Evolutionary conservation across 2,329 filamentous ascomycete species (phyloP), one percentile per base, ranked within the genome.

Genomic region (Microthyrium microscopicum): DNA sequence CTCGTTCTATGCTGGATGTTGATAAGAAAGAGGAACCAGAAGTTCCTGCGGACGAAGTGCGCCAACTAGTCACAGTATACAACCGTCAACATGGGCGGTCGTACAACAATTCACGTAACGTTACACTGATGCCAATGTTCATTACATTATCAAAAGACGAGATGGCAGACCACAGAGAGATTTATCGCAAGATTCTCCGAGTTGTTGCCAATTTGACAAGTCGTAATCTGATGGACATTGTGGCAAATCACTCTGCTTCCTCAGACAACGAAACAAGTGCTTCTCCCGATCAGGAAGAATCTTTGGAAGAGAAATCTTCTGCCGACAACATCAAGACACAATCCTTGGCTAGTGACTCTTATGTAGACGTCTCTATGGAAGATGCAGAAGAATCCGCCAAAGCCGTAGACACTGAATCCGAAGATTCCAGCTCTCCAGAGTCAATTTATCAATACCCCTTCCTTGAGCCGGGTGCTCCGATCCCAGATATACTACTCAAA

Each of bases 271-370:
- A 27, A 34, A 12, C 24, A 24, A 6, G 34, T 8, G 28, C 22
- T 25, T 25, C 22, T 25, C 22, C 13, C 22, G n/a, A n/a, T n/a
- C n/a, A n/a, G n/a, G n/a, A n/a, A n/a, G n/a, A n/a, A n/a, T n/a
- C n/a, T n/a, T n/a, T n/a, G n/a, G n/a, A n/a, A n/a, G n/a, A n/a
- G 27, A 8, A 8, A 15, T 8, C 16, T n/a, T n/a, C n/a, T n/a
- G n/a, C n/a, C n/a, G n/a, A n/a, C n/a, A 78, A 77, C 47, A 66
- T 93, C 29, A 70, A 77, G 37, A 77, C 82, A 28, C 68, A 72
- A 19, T 93, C 85, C 3, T 69, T 92, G 2, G 77, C 85, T 50
- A 80, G 83, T 7, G 87, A 94, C 51, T 85, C 94, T 40, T 82
- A 82, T 46, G 80, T 95, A 5, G 81, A 94, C 48, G 75, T 98